Conservation (phyloP, 2,329 filamentous ascomycete species). For the Penicillium expansum region DNA sequence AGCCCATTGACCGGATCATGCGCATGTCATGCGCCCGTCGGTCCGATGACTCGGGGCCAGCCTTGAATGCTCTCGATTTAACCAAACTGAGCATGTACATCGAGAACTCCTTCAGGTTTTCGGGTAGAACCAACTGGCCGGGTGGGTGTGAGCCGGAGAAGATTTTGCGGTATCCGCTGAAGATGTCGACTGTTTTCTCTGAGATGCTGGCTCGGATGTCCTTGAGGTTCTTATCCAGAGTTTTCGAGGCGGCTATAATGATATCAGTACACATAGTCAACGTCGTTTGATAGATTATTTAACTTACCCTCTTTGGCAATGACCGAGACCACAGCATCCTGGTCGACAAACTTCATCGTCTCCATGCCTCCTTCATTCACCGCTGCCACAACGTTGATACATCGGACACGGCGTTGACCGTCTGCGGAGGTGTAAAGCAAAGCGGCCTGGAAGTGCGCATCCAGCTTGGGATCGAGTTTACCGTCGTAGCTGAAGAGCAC, state of each 20-base stretch:
- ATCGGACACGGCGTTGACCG: constrained; percentile 85
- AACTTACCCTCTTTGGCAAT: constrained; percentile 75
- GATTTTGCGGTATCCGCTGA: constrained; percentile 89
- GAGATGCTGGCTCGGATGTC: constrained; percentile 80
- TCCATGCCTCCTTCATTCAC: constrained; percentile 83
- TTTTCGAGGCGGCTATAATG: constrained; percentile 69
- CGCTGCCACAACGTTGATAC: constrained; percentile 88
- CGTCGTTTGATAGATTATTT: neutral
- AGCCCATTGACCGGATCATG: constrained; percentile 83
- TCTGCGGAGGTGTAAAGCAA: constrained; percentile 89
- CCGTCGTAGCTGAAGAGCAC: constrained; percentile 94
- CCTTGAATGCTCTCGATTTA: constrained; percentile 90
- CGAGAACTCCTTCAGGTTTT: constrained; percentile 91
- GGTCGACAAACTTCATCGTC: constrained; percentile 87
- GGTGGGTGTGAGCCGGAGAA: constrained; percentile 83
- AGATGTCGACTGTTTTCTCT: constrained; percentile 89
- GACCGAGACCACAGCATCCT: constrained; percentile 85
- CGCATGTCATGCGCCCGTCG: constrained; percentile 87
- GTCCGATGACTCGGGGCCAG: constrained; percentile 84
- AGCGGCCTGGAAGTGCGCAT: constrained; percentile 96
- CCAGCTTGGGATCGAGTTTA: constrained; percentile 93
- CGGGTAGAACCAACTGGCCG: constrained; percentile 89
- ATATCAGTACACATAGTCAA: constrained; percentile 22
- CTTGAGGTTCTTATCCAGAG: constrained; percentile 73
- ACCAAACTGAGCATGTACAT: constrained; percentile 92